Conservation (phyloP, 176 grass and related monocot genomes). For the Hsuehochloa calcarea region DNA sequence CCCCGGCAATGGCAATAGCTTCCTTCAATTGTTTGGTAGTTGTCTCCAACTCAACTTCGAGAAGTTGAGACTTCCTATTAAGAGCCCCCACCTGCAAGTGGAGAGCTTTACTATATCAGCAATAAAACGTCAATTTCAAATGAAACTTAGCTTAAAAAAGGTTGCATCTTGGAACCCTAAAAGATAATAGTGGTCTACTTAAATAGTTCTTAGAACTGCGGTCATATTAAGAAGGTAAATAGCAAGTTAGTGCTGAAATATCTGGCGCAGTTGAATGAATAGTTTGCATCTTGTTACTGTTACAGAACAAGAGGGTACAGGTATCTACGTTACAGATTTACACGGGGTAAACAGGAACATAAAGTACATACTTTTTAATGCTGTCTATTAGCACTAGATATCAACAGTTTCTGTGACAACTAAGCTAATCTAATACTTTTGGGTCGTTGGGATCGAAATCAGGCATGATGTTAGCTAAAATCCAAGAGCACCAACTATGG, state of each 20-base stretch:
- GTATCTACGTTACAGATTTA: not conserved
- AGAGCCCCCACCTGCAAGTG: constrained; percentile 75
- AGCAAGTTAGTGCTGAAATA: not conserved
- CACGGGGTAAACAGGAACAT: not conserved
- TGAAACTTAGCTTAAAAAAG: constrained; percentile 1
- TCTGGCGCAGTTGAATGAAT: constrained; percentile 13
- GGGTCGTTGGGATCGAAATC: not conserved
- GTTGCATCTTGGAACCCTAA: not conserved
- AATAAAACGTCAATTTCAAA: constrained; percentile 3
- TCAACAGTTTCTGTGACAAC: not conserved
- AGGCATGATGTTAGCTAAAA: not conserved
- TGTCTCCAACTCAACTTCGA: constrained; percentile 84
- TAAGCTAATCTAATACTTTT: not conserved
- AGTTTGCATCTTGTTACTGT: constrained; percentile 14
- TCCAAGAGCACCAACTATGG: not conserved
- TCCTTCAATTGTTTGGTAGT: constrained; percentile 90
- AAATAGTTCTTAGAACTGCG: not conserved
- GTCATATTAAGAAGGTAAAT: constrained; percentile 4
- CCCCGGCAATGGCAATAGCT: constrained; percentile 77
- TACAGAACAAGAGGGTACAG: constrained; percentile 14
- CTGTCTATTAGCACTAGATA: not conserved
- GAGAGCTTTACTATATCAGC: constrained; percentile 27
- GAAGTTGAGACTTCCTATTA: constrained; percentile 69
- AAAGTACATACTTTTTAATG: not conserved
- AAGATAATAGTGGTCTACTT: not conserved